phyloP scores from a whole-genome alignment of 805 yeast genomes.

The Zygotorulaspora chibaensis region DNA sequence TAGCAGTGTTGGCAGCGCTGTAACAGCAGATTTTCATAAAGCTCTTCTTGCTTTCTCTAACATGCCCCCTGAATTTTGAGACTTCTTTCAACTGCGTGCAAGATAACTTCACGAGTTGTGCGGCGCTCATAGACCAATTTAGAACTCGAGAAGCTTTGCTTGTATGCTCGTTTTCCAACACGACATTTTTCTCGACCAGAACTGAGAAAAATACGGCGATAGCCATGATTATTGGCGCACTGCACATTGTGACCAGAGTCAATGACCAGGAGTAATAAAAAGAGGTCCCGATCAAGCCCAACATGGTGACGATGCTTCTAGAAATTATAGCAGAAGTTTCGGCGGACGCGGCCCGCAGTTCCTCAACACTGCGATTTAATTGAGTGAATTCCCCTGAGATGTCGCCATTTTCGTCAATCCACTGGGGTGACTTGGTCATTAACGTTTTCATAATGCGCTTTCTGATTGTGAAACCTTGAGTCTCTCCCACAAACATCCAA shows the following conservation, averaged over 20 bases:
- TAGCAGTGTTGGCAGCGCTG: conserved; percentile 50
- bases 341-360: conserved; percentile 60
- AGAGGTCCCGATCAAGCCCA: conserved; percentile 58
- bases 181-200: conserved; percentile 46
- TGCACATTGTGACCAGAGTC: conserved; percentile 69
- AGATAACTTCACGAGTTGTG: conserved; percentile 56
- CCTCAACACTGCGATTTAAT: conserved; percentile 69
- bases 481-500: conserved; percentile 73
- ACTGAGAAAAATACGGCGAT: conserved; percentile 49
- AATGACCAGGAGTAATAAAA: conserved; percentile 81
- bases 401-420: conserved; percentile 59
- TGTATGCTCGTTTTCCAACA: conserved; percentile 52
- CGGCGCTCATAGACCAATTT: conserved; percentile 65
- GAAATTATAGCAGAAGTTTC: conserved; percentile 58
- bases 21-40: conserved; percentile 45
- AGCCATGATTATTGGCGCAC: conserved; percentile 61
- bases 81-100: conserved; percentile 54
- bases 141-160: conserved; percentile 55
- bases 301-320: conserved; percentile 49
- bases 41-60: conserved; percentile 34
- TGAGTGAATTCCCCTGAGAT: conserved; percentile 63
- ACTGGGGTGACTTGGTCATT: conserved; percentile 44
- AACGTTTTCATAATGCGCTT: conserved; percentile 41
- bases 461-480: conserved; percentile 58
- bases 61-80: conserved; percentile 37